Evolutionary conservation across 306 rosid species (phyloP).

Genomic region (Quercus berberidifolia): DNA sequence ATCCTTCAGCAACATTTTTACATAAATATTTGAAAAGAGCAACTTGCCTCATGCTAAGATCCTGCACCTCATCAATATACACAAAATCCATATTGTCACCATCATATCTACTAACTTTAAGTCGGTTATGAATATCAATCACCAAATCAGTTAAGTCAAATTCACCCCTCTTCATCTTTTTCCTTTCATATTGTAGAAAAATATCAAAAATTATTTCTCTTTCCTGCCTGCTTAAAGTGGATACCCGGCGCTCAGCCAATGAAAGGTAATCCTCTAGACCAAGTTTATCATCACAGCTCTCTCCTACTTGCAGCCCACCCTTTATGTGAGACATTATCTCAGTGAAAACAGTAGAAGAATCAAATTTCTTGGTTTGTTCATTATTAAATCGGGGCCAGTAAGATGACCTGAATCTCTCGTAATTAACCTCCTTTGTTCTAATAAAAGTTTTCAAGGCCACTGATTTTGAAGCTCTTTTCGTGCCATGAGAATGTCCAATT

Average conservation of each 20-base stretch:
- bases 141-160: slow-evolving; percentile 79
- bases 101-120: slow-evolving; percentile 32
- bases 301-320: slow-evolving; percentile 42
- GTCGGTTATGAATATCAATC: slow-evolving; percentile 51
- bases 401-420: slow-evolving; percentile 53
- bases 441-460: slow-evolving; percentile 48
- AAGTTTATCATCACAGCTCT: slow-evolving; percentile 38
- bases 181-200: slow-evolving; percentile 54
- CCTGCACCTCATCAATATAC: slow-evolving; percentile 85
- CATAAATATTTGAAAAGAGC: slow-evolving; percentile 66
- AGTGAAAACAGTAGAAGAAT: slow-evolving; percentile 53
- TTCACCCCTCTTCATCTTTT: slow-evolving; percentile 59
- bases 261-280: slow-evolving; percentile 41
- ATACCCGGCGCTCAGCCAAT: slow-evolving; percentile 39
- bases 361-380: slow-evolving; percentile 51
- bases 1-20: slow-evolving; percentile 69
- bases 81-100: slow-evolving; percentile 63
- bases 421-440: slow-evolving; percentile 61
- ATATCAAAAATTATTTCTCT: slow-evolving; percentile 57
- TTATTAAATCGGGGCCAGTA: slow-evolving; percentile 73
- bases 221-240: slow-evolving; percentile 38
- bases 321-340: slow-evolving; percentile 76
- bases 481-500: slow-evolving; percentile 2
- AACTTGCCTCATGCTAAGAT: slow-evolving; percentile 73
- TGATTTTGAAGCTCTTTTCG: slow-evolving; percentile 27